These are phyloP conservation scores for Syzygium jambos DNA, from an alignment of 345 rosid species.

Conservation along the genomic window DNA sequence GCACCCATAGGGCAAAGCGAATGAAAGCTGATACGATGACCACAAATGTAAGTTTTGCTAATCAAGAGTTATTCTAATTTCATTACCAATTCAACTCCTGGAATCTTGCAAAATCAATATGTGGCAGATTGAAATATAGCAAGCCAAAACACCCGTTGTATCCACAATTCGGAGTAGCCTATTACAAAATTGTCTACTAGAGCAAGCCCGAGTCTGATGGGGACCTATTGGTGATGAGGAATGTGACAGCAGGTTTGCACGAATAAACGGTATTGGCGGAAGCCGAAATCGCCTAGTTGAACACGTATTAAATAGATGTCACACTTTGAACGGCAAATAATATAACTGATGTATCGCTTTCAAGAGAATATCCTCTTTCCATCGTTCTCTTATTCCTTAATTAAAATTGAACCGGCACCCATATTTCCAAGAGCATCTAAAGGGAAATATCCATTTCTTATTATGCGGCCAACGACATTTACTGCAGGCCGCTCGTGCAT, in stretches of 20 bases:
- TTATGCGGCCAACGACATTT: background rate
- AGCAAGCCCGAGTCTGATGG: background rate
- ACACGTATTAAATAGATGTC: background rate
- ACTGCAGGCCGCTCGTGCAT: background rate
- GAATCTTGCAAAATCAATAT: background rate
- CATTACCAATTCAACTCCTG: background rate
- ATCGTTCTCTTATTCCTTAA: background rate
- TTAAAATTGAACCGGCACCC: background rate
- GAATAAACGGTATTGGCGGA: background rate
- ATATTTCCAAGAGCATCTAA: background rate
- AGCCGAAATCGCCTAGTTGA: background rate
- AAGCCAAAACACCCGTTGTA: background rate
- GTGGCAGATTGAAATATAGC: background rate
- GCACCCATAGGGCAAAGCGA: background rate
- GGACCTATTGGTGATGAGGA: background rate
- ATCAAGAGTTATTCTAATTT: background rate
- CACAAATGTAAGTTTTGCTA: background rate
- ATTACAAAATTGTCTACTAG: background rate
- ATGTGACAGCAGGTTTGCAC: background rate
- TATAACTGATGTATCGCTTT: background rate
- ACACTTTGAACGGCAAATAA: background rate
- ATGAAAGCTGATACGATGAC: background rate
- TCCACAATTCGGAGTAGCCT: background rate
- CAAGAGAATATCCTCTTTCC: background rate
- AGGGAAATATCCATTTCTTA: background rate